These are phyloP conservation scores for Ocimum tenuiflorum DNA, from an alignment of 257 asterid species.

Conservation along the genomic window DNA sequence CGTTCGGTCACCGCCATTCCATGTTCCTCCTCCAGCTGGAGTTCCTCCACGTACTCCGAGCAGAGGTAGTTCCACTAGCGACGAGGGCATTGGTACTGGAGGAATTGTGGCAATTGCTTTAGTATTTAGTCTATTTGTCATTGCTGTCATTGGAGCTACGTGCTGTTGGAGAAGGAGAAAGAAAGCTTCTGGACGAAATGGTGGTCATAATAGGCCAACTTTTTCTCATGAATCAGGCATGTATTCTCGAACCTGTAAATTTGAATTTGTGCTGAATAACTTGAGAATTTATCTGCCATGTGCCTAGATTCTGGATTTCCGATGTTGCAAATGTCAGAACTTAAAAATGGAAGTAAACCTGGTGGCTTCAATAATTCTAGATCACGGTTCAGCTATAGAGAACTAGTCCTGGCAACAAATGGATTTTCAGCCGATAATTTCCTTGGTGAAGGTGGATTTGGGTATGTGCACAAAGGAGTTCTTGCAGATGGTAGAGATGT, in stretches of 20 bases:
- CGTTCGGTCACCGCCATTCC: constrained; percentile 27
- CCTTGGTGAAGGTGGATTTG: constrained; percentile 95
- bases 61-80: constrained; percentile 24
- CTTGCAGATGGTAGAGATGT: constrained; percentile 65
- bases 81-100: constrained; percentile 28
- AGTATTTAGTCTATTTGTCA: constrained; percentile 32
- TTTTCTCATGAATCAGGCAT: constrained; percentile 64
- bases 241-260: neutral
- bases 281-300: constrained; percentile 22
- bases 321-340: constrained; percentile 37
- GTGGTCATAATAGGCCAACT: constrained; percentile 44
- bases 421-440: constrained; percentile 65
- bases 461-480: constrained; percentile 73
- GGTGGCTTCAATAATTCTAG: constrained; percentile 60
- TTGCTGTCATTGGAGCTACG: constrained; percentile 38
- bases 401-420: constrained; percentile 63
- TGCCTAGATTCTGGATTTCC: constrained; percentile 50
- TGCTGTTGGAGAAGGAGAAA: constrained; percentile 56
- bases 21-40: constrained; percentile 28
- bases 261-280: neutral
- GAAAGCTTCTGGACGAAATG: constrained; percentile 23
- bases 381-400: constrained; percentile 63
- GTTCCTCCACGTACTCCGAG: constrained; percentile 34
- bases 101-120: constrained; percentile 30
- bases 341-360: constrained; percentile 29